Conservation (phyloP, 75 land plant genomes). For the Chamaecyparis obtusa region DNA sequence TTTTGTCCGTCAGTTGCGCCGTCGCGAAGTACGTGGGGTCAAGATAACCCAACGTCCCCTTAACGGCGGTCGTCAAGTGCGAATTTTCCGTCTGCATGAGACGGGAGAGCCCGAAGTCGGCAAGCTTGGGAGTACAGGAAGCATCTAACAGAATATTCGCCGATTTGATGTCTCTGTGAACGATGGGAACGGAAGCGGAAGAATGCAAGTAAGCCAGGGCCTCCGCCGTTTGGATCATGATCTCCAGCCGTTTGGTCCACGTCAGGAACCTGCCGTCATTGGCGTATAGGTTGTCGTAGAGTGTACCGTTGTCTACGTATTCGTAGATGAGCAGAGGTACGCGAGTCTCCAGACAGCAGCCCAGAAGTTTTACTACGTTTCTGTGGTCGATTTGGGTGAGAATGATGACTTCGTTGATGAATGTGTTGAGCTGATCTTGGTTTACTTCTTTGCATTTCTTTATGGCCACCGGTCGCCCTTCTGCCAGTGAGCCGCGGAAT, state of each 20-base stretch:
- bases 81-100: constrained; percentile 8
- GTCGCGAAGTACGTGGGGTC: constrained; percentile 64
- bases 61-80: not conserved
- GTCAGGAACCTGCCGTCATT: constrained; percentile 14
- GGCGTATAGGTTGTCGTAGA: not conserved
- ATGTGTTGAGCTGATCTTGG: constrained; percentile 23
- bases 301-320: not conserved
- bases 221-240: constrained; percentile 63
- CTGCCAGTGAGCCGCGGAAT: constrained; percentile 40
- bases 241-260: constrained; percentile 64
- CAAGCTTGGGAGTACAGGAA: constrained; percentile 59
- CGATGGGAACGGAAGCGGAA: constrained; percentile 47
- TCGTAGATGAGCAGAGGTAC: constrained; percentile 18
- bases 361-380: constrained; percentile 32
- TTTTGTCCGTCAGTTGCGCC: constrained; percentile 54
- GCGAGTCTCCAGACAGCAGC: constrained; percentile 19
- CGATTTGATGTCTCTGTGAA: constrained; percentile 89
- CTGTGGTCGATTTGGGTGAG: constrained; percentile 33
- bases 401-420: constrained; percentile 37
- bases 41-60: constrained; percentile 79
- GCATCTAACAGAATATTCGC: constrained; percentile 81
- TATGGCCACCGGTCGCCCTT: constrained; percentile 31
- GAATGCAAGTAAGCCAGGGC: constrained; percentile 82
- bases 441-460: constrained; percentile 32
- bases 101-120: constrained; percentile 86